Conservation (phyloP, 1,139 yeast genomes). For the Debaryomycetaceae sp. region DNA sequence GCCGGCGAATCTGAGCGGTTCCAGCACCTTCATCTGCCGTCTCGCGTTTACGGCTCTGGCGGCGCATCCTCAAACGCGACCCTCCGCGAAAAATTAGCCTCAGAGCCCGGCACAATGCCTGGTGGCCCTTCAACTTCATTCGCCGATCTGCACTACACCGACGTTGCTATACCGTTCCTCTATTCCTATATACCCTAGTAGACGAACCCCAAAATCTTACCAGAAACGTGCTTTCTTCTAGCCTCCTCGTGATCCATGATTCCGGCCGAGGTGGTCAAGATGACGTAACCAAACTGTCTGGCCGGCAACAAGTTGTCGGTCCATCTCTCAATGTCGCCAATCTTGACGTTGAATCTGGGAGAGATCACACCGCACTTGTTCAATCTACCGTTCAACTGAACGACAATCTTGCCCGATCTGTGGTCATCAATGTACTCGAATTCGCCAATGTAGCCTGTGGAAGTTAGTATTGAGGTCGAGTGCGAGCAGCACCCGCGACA, state of each 20-base stretch:
- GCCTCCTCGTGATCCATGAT: slow-evolving; percentile 99
- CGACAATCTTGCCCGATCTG: slow-evolving; percentile 97
- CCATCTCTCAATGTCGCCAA: slow-evolving; percentile 95
- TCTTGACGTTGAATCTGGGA: slow-evolving; percentile 96
- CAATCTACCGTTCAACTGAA: slow-evolving; percentile 95
- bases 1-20: slow-evolving; percentile 25
- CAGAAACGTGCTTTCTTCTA: slow-evolving; percentile 99
- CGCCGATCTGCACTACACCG: no score
- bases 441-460: slow-evolving; percentile 90
- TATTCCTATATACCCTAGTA: slow-evolving; percentile 54
- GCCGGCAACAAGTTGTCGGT: slow-evolving; percentile 96
- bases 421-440: slow-evolving; percentile 98
- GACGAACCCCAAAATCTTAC: slow-evolving; percentile 95
- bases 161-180: no score
- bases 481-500: no score
- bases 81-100: no score
- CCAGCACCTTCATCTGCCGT: slow-evolving; percentile 10
- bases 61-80: no score
- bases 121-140: no score
- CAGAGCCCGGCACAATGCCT: no score
- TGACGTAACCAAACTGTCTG: slow-evolving; percentile 96
- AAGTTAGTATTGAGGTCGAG: slow-evolving; percentile 7
- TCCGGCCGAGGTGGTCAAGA: slow-evolving; percentile 98
- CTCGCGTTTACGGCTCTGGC: no score
- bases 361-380: slow-evolving; percentile 98